Evolutionary conservation across 257 asterid genomes (phyloP), one percentile per base, ranked within the genome.

Genomic region (Fraxinus cuspidata): DNA sequence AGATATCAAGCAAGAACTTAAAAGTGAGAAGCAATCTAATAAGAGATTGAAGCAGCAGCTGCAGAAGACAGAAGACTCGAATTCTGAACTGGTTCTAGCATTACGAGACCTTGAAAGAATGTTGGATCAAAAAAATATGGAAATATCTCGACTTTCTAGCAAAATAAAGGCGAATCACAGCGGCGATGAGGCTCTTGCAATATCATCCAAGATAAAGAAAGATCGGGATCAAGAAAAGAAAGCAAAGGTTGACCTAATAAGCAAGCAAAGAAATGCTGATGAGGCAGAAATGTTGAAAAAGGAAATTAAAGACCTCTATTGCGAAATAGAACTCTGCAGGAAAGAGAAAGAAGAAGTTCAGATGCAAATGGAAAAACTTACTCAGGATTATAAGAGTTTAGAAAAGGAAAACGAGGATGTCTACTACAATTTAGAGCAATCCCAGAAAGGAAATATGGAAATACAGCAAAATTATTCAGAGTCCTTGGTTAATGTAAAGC

Each of bases 41-140:
- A 88, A 85, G 58, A 94, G 84, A 78, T 72, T 90, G 80, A 89
- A 80, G 88, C 70, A 79, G 69, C 89, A 89, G 38, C 78, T 92
- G 74, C 98, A 95, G 86, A 87, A 91, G 83, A 81, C 93, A 18
- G 97, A 95, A 84, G 99, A 95, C 82, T 90, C 96, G 23, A 91
- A 93, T 86, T 91, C 97, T 56, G 99, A 95, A 84, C 86, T 89
- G 47, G 92, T 93, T 84, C 91, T 95, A 34, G 84, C 94, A 66
- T 78, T 92, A 84, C 85, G 93, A 80, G 99, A 93, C 85, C 96
- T 92, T 73, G 87, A 76, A 84, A 89, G 87, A 77, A 87, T 82
- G 81, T 77, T 95, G 87, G 92, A 90, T 70, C 89, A 86, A 72
- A 95, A 91, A 79, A 82, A 91, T 77, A 67, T 82, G 86, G 97